Percentiles rank a stretch among this genome's conserved stretches.
These are phyloP conservation scores for Chalciporus piperatoides DNA, from an alignment of 1,284 basidiomycete genomes.

Conservation along the genomic window DNA sequence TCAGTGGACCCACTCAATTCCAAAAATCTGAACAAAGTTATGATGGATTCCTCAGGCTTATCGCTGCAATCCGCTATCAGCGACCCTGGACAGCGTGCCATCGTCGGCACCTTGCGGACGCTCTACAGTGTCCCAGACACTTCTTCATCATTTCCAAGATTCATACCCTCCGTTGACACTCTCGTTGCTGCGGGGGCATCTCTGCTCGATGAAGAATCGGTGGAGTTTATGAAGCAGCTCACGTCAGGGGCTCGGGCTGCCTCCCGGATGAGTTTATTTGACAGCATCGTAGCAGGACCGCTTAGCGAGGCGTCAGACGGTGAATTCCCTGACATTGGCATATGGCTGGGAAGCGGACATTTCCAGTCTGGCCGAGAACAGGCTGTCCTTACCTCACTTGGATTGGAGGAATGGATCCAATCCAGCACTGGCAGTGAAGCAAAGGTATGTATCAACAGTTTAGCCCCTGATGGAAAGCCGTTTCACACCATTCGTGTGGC, in stretches of 20 bases:
- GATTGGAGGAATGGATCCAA: conserved; percentile 11
- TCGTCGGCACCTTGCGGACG: conserved; percentile 9
- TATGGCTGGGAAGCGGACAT: conserved; percentile 46
- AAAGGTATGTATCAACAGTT: conserved; percentile 3
- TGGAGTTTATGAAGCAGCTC: conserved; percentile 28
- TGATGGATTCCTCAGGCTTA: neutral
- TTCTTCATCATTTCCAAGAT: conserved; percentile 9
- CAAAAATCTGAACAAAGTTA: neutral
- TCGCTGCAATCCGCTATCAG: conserved; percentile 4
- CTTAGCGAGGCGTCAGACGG: conserved; percentile 46
- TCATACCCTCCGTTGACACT: conserved; percentile 11
- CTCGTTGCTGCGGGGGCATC: conserved; percentile 6
- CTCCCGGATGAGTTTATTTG: conserved; percentile 40
- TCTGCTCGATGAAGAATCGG: conserved; percentile 6
- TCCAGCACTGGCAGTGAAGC: neutral
- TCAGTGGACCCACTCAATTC: neutral
- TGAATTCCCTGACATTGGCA: conserved; percentile 49
- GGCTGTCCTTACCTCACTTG: conserved; percentile 9
- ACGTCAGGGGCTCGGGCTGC: conserved; percentile 37
- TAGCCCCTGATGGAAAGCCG: conserved; percentile 2
- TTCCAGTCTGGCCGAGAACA: conserved; percentile 24
- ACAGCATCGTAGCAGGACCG: conserved; percentile 51
- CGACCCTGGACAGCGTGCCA: conserved; percentile 3
- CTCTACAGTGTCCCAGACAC: conserved; percentile 1
- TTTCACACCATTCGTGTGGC: conserved; percentile 9